Evolutionary conservation across 2,329 filamentous ascomycete species (phyloP), one percentile per base, ranked within the genome.

Genomic region (Fusarium denticulatum): DNA sequence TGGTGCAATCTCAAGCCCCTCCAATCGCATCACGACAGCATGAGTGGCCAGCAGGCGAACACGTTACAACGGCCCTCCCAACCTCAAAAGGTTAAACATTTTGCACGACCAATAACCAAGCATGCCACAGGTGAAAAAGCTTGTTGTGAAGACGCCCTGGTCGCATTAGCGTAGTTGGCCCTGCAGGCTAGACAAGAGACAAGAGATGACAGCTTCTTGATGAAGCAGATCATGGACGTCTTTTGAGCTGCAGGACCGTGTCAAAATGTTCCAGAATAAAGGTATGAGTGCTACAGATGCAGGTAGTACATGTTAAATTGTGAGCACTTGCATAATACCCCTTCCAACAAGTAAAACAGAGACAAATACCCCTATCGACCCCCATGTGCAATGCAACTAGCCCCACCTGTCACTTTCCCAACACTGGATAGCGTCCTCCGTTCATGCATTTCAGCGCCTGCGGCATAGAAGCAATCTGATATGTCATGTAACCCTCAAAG

Each of bases 151-250:
- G 26, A 42, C 16, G 16, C n/a, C 30, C 12, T 67, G 61, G 39
- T 18, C 36, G 46, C 64, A 45, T 72, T 71, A 68, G 69, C 57
- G 69, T 46, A 63, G 68, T 72, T 67, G n/a, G 55, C 69, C 49
- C 68, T 28, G 40, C 30, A 32, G 16, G 24, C 32, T 24, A 37
- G 15, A 6, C 22, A 39, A 16, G 26, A n/a, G 43, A 53, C 15
- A 39, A 34, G 37, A 50, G 20, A 57, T 14, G 16, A 22, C 5
- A 40, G 20, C 10, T 13, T 15, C 24, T 53, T 37, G 0, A 14
- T 18, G 4, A 37, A 36, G 3, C 18, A 22, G 1, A 26, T 20
- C 30, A 34, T 52, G 0, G 26, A 26, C 8, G 3, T 37, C 20
- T 7, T n/a, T 28, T 3, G 10, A 53, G 13, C 15, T 1, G 3